Conservation (phyloP, 2,329 filamentous ascomycete species). For the Eutypella sp. region DNA sequence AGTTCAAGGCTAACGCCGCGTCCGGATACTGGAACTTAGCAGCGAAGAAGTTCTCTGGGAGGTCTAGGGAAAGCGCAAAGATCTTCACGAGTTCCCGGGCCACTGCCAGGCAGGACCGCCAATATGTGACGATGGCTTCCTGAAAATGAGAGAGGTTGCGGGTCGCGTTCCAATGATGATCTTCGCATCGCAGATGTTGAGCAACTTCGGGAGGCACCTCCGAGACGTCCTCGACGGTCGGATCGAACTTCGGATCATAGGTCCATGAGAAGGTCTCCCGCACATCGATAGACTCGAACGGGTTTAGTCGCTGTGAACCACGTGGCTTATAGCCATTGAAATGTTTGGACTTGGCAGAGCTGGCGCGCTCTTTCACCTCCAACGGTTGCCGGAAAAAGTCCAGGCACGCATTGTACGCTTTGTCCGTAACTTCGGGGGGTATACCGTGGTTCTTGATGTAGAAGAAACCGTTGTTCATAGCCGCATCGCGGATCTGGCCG, state of each 20-base stretch:
- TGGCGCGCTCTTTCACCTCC: constrained; percentile 19
- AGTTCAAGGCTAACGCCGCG: constrained; percentile 27
- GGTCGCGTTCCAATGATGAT: constrained; percentile 8
- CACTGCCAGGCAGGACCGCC: constrained; percentile 25
- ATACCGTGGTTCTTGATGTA: constrained; percentile 31
- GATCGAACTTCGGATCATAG: constrained; percentile 26
- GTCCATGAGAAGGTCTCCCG: constrained; percentile 32
- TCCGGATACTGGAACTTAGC: constrained; percentile 20
- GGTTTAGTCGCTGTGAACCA: constrained; percentile 19
- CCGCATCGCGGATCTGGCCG: constrained; percentile 34
- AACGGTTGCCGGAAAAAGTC: constrained; percentile 21
- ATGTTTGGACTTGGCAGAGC: constrained; percentile 31
- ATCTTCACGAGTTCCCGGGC: constrained; percentile 29
- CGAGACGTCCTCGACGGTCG: constrained; percentile 24
- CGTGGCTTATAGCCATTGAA: constrained; percentile 36
- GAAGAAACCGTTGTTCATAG: constrained; percentile 39
- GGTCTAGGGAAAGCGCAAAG: constrained; percentile 31
- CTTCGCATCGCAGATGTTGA: constrained; percentile 10
- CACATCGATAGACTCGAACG: constrained; percentile 22
- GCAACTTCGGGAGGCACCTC: constrained; percentile 13
- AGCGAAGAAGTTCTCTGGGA: constrained; percentile 33
- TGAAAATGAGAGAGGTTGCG: constrained; percentile 26
- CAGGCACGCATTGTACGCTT: constrained; percentile 18
- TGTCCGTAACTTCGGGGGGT: constrained; percentile 23
- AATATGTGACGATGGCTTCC: constrained; percentile 25